Base-by-base conservation (phyloP, 2,329 filamentous ascomycete species). In the Coniochaeta sp. region DNA sequence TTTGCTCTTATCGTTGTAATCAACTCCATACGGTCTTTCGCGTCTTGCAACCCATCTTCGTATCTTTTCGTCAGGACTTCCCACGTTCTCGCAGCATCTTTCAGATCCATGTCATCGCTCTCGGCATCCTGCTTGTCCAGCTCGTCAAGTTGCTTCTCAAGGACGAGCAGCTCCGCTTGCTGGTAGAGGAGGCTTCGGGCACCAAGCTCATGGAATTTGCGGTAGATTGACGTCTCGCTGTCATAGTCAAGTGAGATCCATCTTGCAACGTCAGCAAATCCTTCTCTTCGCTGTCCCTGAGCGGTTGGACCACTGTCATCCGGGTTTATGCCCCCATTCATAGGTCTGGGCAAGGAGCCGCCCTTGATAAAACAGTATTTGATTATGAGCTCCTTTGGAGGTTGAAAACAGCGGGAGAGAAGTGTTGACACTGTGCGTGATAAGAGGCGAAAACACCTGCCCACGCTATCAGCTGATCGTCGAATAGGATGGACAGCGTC, bases 181-280 rank as follows among this genome's bases (percentile, higher is more conserved):
- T 61, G 16, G 28, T 61, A 58, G 7, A 65, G 55, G 4, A 63
- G 60, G 30, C 61, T 62, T 17, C 57, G 38, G 3, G 59, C 62
- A 7, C 30, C 42, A 22, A 62, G 58, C 40, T 58, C 38, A 42
- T 62, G 57, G 24, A 65, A 65, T 42, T 60, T 63, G 12, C 63
- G 59, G 26, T 54, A 63, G 34, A 64, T 58, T 30, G 60, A 58
- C 2, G 61, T 57, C 50, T 64, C 62, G 36, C 58, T 63, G 55
- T 63, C 62, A 7, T 54, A 34, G 34, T 65, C 63, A 1, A 32
- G 55, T 2, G 63, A 47, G 14, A 65, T 58, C 60, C 62, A 65
- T 44, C 55, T 30, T 10, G 62, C 60, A 19, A 62, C 55, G 1
- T 36, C 50, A 19, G 60, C 58, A 32, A 62, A 63, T 4, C 61